These are phyloP conservation scores for Plasmodium gallinaceum DNA, from an alignment of 169 alveolate genomes.

Conservation along the genomic window DNA sequence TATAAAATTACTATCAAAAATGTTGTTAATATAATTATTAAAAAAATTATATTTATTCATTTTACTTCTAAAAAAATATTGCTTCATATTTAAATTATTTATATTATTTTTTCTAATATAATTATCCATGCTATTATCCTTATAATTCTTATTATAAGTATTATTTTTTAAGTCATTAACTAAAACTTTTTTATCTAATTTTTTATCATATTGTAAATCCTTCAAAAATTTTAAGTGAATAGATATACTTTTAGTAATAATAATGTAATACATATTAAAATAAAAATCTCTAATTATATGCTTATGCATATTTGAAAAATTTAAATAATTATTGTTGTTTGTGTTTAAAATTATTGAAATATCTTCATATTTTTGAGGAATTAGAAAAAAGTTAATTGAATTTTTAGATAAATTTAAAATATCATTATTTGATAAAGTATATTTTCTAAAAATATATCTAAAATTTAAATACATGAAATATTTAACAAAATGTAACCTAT, in stretches of 20 bases:
- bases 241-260: background rate
- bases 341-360: conserved; percentile 35
- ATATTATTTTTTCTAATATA: too few relatives aligned
- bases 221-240: too few relatives aligned
- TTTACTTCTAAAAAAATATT: too few relatives aligned
- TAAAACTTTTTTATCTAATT: too few relatives aligned
- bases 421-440: conserved; percentile 62
- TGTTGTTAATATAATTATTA: too few relatives aligned
- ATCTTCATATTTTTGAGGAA: conserved; percentile 72
- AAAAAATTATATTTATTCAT: too few relatives aligned
- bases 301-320: conserved; percentile 34
- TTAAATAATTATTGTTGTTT: conserved; percentile 31
- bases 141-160: too few relatives aligned
- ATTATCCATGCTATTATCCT: too few relatives aligned
- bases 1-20: too few relatives aligned
- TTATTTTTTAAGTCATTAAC: too few relatives aligned
- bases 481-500: conserved; percentile 64
- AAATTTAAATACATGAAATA: conserved; percentile 64
- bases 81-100: too few relatives aligned
- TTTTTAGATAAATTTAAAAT: conserved; percentile 42
- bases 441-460: conserved; percentile 36
- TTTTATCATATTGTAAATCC: too few relatives aligned
- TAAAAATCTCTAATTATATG: conserved; percentile 37
- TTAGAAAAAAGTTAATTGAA: conserved; percentile 47
- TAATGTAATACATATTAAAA: conserved; percentile 25